phyloP scores from a whole-genome alignment of 345 rosid species.

The Lumnitzera littorea region DNA sequence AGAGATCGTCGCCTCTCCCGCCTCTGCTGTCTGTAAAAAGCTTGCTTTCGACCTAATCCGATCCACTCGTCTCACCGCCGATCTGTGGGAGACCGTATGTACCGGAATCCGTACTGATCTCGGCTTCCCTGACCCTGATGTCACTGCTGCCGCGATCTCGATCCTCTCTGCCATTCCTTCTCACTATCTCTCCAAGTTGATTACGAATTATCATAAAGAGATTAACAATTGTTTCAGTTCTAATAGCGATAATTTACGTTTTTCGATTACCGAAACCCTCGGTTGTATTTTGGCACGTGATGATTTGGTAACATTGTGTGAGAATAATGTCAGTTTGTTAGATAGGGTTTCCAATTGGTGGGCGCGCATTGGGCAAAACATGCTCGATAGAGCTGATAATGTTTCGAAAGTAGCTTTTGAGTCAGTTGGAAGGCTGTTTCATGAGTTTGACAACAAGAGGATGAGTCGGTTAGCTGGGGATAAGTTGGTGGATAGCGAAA shows the following conservation, averaged over 20 bases:
- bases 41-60: conserved; percentile 94
- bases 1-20: conserved; percentile 85
- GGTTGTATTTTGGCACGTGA: conserved; percentile 92
- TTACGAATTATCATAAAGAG: conserved; percentile 62
- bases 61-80: conserved; percentile 89
- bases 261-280: conserved; percentile 80
- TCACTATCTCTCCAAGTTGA: conserved; percentile 67
- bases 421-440: conserved; percentile 84
- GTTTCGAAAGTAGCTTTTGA: conserved; percentile 96
- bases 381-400: conserved; percentile 74
- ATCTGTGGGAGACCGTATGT: conserved; percentile 89
- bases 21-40: conserved; percentile 96
- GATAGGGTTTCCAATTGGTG: conserved; percentile 90
- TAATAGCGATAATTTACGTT: conserved; percentile 60
- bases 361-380: conserved; percentile 71
- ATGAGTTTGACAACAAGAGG: conserved; percentile 82
- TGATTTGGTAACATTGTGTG: conserved; percentile 83
- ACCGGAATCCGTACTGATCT: conserved; percentile 77
- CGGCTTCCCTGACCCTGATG: conserved; percentile 93
- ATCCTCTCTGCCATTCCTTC: conserved; percentile 88
- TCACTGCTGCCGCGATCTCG: conserved; percentile 82
- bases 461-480: conserved; percentile 96
- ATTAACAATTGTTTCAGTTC: conserved; percentile 80
- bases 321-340: conserved; percentile 67
- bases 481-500: conserved; percentile 92